These are phyloP conservation scores for Solanum commersonii DNA, from an alignment of 257 asterid species.

Conservation along the genomic window DNA sequence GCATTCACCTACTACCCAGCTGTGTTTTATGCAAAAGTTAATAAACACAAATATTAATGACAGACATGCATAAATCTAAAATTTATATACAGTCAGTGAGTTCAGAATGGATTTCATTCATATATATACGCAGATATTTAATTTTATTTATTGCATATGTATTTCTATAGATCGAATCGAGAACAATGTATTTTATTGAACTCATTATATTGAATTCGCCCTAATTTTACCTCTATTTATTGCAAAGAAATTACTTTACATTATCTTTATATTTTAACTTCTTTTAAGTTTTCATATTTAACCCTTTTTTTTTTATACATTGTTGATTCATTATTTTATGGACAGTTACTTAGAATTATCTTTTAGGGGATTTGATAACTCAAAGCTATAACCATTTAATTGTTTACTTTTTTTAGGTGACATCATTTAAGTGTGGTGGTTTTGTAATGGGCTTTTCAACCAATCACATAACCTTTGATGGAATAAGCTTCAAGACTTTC, in stretches of 20 bases:
- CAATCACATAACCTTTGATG: constrained; percentile 62
- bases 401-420: constrained; percentile 31
- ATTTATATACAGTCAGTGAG: background rate
- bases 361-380: background rate
- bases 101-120: background rate
- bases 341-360: background rate
- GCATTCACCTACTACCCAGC: background rate
- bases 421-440: constrained; percentile 86
- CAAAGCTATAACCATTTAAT: background rate
- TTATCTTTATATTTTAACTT: no score
- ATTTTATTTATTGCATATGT: background rate
- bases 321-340: background rate
- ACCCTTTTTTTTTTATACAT: background rate
- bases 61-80: background rate
- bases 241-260: background rate
- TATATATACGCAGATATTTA: no score
- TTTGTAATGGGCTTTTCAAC: constrained; percentile 60
- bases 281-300: no score
- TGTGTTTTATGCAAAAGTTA: background rate
- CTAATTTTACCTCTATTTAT: background rate
- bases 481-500: constrained; percentile 54
- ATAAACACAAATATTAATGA: background rate
- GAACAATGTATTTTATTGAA: background rate
- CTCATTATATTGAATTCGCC: background rate
- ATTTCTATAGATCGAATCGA: background rate